Base-by-base conservation (phyloP, 305 asterid genomes). In the Stenogyne calaminthoides region DNA sequence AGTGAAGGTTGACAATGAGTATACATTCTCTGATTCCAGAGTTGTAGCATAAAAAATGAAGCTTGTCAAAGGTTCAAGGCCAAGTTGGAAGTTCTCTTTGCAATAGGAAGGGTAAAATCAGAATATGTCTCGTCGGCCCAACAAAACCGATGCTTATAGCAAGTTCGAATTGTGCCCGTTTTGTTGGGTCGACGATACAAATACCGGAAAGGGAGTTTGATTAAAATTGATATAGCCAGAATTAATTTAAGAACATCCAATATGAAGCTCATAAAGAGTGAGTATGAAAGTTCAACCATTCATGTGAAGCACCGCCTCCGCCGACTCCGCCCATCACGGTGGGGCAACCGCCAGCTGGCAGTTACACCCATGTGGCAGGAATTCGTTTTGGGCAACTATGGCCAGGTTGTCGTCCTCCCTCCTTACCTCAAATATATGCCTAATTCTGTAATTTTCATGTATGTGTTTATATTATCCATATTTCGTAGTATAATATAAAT, bases 251-350 rank as follows among this genome's bases (percentile, higher is more conserved):
- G n/a, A n/a, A n/a, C n/a, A n/a, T n/a, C n/a, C n/a, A n/a, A n/a
- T n/a, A n/a, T n/a, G n/a, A n/a, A n/a, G n/a, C n/a, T n/a, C n/a
- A n/a, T n/a, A n/a, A n/a, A n/a, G n/a, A n/a, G n/a, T n/a, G n/a
- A n/a, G n/a, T n/a, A n/a, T n/a, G n/a, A n/a, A n/a, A n/a, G 57
- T 22, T 16, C 62, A 0, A 10, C 32, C 7, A 3, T 25, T 56
- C 68, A 42, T 42, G 29, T 22, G 67, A 20, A 37, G 37, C 68
- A 29, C 55, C 73, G n/a, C 61, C 73, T 8, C 69, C 4, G 22
- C 40, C 55, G 29, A 25, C 29, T 19, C 60, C 15, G 20, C 71
- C 49, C 39, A 9, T 6, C 18, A 12, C 72, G 64, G 70, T 52
- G 51, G 37, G 66, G 32, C 49, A 11, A 27, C 62, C 39, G 12